Base-by-base conservation (phyloP, 441 rosid species). In the Manihot esculenta region DNA sequence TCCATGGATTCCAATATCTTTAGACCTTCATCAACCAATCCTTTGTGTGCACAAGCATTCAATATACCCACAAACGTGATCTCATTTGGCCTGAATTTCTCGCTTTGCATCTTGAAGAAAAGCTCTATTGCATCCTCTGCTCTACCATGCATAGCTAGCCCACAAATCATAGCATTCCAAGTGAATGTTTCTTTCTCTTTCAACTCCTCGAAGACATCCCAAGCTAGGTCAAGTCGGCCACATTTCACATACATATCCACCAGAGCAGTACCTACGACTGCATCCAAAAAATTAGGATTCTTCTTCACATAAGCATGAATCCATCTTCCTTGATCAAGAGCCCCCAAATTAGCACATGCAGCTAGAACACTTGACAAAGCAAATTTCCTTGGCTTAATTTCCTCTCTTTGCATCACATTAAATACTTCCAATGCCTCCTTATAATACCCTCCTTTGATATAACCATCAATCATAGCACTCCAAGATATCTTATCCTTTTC, bases 161-260 rank as follows among this genome's bases (percentile, higher is more conserved):
- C 94, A 66, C 87, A 78, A 42, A 85, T 87, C 21, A 85, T 80
- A 14, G 91, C 85, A 83, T 88, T 87, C 93, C 88, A 88, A 77
- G 88, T 84, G 77, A 82, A 86, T 56, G 80, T 73, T 24, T 84
- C 87, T 80, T 83, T 87, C 23, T 71, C 54, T 57, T 72, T 53
- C 76, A 85, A 80, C 35, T 77, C 61, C 56, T 87, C 87, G 66
- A 83, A 88, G 49, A 88, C 67, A n/a, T 74, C 76, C 79, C 84
- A 85, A 11, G 88, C 86, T 80, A 76, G 79, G 11, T 63, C 69
- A 68, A 87, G 84, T 74, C 79, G 80, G 54, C 93, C 93, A 12
- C 89, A 85, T 77, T 88, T 88, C 10, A 83, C 74, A 49, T 88
- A 88, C 88, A 84, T 88, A 1, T 85, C 86, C 68, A 87, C 77